These are phyloP conservation scores for Scenedesmus sp. DNA, from an alignment of 163 green algal species.

Conservation along the genomic window DNA sequence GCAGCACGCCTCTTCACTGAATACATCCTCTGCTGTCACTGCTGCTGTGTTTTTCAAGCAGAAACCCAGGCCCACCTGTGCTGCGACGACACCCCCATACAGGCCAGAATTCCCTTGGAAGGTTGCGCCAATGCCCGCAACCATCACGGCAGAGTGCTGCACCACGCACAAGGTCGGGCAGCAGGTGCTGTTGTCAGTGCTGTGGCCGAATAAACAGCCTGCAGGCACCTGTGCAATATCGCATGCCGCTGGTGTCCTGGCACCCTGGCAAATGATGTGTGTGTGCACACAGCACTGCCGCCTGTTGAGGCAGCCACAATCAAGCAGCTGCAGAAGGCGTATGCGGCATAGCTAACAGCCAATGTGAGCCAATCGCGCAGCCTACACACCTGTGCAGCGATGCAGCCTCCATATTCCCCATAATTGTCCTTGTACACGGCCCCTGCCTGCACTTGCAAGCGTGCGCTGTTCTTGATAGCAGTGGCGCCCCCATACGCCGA, in stretches of 20 bases:
- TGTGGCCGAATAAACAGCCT: no score
- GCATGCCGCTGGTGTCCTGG: no score
- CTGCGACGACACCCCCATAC: not conserved
- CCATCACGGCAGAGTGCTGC: not conserved
- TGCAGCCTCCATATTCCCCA: conserved; percentile 1
- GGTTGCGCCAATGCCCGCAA: not conserved
- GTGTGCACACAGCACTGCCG: no score
- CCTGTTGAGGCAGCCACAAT: no score
- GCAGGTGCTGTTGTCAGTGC: not conserved
- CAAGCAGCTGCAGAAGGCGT: not conserved
- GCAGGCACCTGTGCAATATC: no score
- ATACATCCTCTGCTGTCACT: not conserved
- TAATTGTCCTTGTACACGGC: conserved; percentile 26
- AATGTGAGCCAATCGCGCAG: no score
- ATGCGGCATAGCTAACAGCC: no score
- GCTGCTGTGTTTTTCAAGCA: not conserved
- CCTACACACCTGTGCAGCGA: conserved; percentile 1
- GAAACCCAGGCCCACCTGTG: not conserved
- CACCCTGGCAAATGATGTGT: no score
- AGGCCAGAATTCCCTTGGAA: not conserved
- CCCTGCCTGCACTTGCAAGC: not conserved
- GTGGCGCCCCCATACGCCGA: conserved; percentile 10
- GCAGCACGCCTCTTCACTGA: no score
- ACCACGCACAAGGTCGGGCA: not conserved
- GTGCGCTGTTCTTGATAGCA: conserved; percentile 26